Percentiles rank a stretch among this genome's conserved stretches.
Conservation (phyloP, 2,329 filamentous ascomycete genomes). For the Cryoendolithus antarcticus region DNA sequence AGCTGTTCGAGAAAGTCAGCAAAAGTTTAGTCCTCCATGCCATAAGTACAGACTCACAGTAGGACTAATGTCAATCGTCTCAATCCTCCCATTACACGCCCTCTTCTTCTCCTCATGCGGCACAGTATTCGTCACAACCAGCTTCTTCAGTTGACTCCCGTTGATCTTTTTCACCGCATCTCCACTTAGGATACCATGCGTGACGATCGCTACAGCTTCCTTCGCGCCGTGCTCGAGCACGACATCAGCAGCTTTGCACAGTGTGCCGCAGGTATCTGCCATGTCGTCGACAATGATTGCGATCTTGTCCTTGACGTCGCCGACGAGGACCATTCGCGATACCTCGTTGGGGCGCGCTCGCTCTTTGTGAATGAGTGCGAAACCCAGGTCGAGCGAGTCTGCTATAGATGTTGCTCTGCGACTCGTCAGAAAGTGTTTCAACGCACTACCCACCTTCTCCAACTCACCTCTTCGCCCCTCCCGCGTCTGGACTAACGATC, state of each 20-base stretch:
- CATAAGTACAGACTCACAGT: slow-evolving; percentile 38
- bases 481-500: slow-evolving; percentile 89
- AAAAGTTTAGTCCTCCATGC: neutral
- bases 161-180: slow-evolving; percentile 81
- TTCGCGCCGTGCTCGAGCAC: slow-evolving; percentile 76
- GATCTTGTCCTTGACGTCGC: slow-evolving; percentile 79
- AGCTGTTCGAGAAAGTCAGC: slow-evolving; percentile 26
- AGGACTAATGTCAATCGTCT: slow-evolving; percentile 84
- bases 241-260: slow-evolving; percentile 78
- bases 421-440: slow-evolving; percentile 6
- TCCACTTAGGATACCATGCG: slow-evolving; percentile 81
- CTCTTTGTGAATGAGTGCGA: slow-evolving; percentile 95
- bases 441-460: neutral
- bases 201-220: slow-evolving; percentile 88
- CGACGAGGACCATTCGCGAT: slow-evolving; percentile 89
- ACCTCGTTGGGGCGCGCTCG: slow-evolving; percentile 84
- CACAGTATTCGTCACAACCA: slow-evolving; percentile 87
- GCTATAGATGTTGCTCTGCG: slow-evolving; percentile 75
- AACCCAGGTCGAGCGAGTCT: slow-evolving; percentile 77
- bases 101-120: slow-evolving; percentile 70
- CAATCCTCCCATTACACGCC: slow-evolving; percentile 57
- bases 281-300: slow-evolving; percentile 97
- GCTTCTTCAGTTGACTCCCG: slow-evolving; percentile 57
- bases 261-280: slow-evolving; percentile 88
- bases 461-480: slow-evolving; percentile 71